A percentile compares a stretch with the other conserved stretches of the same genome.
Conservation (phyloP, 2,329 filamentous ascomycete genomes). For the Pseudogymnoascus sp. region DNA sequence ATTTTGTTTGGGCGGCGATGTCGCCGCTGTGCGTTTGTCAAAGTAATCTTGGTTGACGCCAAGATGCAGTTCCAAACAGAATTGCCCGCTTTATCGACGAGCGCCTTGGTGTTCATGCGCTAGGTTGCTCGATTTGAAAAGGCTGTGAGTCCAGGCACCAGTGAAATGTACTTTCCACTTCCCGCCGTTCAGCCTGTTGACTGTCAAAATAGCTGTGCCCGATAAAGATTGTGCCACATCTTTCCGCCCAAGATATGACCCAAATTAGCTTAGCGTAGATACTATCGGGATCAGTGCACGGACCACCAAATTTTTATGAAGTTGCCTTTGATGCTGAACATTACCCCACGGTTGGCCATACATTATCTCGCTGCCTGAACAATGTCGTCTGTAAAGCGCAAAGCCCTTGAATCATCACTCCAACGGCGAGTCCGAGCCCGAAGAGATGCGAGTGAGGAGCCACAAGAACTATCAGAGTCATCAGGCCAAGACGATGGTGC, state of each 20-base stretch:
- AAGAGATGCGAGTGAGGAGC: slow-evolving; percentile 22
- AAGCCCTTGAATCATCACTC: slow-evolving; percentile 19
- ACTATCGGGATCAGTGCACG: neutral
- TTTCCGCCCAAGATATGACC: neutral
- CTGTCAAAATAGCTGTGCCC: neutral
- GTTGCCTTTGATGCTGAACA: neutral
- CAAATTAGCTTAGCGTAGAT: neutral
- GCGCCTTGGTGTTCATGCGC: neutral
- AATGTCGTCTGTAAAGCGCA: slow-evolving; percentile 25
- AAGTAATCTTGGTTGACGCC: neutral
- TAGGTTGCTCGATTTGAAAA: neutral
- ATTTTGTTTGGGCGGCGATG: neutral
- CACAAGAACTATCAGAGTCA: slow-evolving; percentile 28
- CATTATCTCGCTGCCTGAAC: slow-evolving; percentile 2
- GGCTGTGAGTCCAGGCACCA: neutral
- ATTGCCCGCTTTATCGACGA: neutral
- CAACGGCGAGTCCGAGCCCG: slow-evolving; percentile 26
- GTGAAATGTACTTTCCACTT: neutral
- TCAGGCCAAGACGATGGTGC: slow-evolving; percentile 25
- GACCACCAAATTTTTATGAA: slow-evolving; percentile 7
- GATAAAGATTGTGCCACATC: slow-evolving; percentile 8
- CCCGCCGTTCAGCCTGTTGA: neutral
- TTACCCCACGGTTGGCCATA: neutral
- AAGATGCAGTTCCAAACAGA: neutral
- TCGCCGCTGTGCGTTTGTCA: neutral